Conservation (phyloP, 257 asterid species). For the Solanum sitiens region DNA sequence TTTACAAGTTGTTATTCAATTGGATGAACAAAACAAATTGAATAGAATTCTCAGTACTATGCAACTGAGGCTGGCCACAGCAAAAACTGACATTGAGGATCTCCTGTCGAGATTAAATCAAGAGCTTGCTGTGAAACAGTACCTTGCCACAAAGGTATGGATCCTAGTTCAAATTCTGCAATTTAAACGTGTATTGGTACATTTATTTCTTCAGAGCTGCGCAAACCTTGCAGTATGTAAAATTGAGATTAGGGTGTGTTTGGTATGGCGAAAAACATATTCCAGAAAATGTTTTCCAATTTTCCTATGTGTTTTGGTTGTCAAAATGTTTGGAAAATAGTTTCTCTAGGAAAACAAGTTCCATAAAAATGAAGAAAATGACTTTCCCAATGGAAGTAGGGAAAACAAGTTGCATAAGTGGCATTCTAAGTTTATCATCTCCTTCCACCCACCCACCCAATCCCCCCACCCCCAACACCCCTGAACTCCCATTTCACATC, state of each 20-base stretch:
- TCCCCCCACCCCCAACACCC: not conserved
- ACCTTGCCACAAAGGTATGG: slow-evolving; percentile 45
- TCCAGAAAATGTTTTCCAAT: not conserved
- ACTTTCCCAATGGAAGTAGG: not conserved
- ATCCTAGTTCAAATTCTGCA: not conserved
- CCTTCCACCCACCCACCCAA: not conserved
- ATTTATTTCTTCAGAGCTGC: not conserved
- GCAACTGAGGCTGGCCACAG: slow-evolving; percentile 33
- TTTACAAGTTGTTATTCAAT: slow-evolving; percentile 24
- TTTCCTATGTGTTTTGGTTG: not conserved
- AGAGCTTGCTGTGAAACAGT: slow-evolving; percentile 47
- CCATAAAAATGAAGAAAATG: not conserved
- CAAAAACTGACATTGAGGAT: slow-evolving; percentile 44
- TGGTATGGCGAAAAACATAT: not conserved
- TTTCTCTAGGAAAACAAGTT: not conserved
- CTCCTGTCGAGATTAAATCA: slow-evolving; percentile 43
- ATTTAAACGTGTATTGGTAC: not conserved
- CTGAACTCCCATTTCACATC: not conserved
- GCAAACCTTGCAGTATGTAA: not conserved
- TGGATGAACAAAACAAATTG: slow-evolving; percentile 33
- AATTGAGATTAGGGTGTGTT: not conserved
- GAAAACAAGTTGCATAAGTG: not conserved
- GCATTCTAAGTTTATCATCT: not conserved
- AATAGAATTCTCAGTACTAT: slow-evolving; percentile 23
- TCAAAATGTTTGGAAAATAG: not conserved